phyloP scores from a whole-genome alignment of 2,329 filamentous ascomycete species.

The Proliferodiscus dingleyae region DNA sequence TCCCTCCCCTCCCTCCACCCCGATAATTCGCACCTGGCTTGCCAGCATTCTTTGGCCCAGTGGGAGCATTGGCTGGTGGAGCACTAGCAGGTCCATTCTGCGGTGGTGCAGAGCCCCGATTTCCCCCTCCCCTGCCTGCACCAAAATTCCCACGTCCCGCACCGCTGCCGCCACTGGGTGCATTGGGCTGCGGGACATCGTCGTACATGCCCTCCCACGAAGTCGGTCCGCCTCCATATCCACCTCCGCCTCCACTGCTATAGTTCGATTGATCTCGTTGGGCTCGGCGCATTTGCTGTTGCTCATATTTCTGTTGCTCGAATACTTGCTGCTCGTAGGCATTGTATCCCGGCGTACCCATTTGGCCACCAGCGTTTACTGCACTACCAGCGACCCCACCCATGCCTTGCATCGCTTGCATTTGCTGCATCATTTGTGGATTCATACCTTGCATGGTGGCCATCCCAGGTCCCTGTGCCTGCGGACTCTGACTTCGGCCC shows the following conservation, averaged over 20 bases:
- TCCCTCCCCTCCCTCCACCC: constrained; percentile 74
- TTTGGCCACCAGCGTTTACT: constrained; percentile 38
- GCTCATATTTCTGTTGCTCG: constrained; percentile 74
- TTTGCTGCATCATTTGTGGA: constrained; percentile 38
- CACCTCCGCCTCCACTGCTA: constrained; percentile 41
- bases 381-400: constrained; percentile 27
- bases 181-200: constrained; percentile 79
- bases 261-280: constrained; percentile 24
- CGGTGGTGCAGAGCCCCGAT: constrained; percentile 31
- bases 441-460: constrained; percentile 33
- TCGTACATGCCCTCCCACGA: constrained; percentile 99
- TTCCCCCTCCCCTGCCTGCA: constrained; percentile 24
- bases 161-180: constrained; percentile 36
- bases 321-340: constrained; percentile 70
- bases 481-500: constrained; percentile 31
- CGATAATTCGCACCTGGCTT: constrained; percentile 90
- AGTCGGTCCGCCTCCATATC: constrained; percentile 61
- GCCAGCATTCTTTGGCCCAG: constrained; percentile 92
- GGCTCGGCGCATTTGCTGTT: constrained; percentile 52
- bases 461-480: constrained; percentile 27
- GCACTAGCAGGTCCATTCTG: constrained; percentile 40
- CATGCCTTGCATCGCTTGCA: constrained; percentile 44
- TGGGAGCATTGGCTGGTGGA: constrained; percentile 79
- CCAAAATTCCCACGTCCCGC: constrained; percentile 26
- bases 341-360: constrained; percentile 40